Evolutionary conservation across 1,284 basidiomycete species (phyloP).

Genomic region (Rhodofomes roseus): DNA sequence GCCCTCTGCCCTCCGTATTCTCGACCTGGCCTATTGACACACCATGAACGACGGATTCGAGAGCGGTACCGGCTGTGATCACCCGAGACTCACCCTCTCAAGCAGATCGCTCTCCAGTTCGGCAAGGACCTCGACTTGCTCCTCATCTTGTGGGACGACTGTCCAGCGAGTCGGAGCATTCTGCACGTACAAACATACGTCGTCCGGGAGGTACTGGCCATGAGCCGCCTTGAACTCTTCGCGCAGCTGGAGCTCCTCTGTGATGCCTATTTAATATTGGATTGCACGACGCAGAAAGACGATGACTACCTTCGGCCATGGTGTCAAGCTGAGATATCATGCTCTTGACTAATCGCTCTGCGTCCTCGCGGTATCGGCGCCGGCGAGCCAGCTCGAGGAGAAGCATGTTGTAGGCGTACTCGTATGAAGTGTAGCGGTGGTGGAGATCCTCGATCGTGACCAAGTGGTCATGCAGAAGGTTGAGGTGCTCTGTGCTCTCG

Average conservation of each 20-base stretch:
- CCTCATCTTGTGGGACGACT: slow-evolving; percentile 51
- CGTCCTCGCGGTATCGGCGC: slow-evolving; percentile 57
- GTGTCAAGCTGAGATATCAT: slow-evolving; percentile 60
- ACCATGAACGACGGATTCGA: not conserved
- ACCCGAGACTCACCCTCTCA: slow-evolving; percentile 36
- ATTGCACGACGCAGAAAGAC: not conserved
- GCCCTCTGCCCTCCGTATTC: not conserved
- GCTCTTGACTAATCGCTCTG: slow-evolving; percentile 57
- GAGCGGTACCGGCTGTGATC: not conserved
- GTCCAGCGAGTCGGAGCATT: slow-evolving; percentile 71
- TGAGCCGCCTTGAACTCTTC: slow-evolving; percentile 68
- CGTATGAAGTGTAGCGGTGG: slow-evolving; percentile 60
- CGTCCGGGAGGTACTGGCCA: slow-evolving; percentile 67
- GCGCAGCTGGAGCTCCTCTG: slow-evolving; percentile 66
- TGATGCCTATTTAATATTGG: slow-evolving; percentile 2
- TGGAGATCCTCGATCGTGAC: slow-evolving; percentile 59
- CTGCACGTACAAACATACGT: slow-evolving; percentile 70
- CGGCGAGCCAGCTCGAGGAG: slow-evolving; percentile 71
- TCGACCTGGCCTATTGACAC: not conserved
- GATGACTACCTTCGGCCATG: slow-evolving; percentile 56
- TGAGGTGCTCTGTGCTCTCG: slow-evolving; percentile 50
- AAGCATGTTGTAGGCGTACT: slow-evolving; percentile 67
- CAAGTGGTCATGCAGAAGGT: slow-evolving; percentile 55
- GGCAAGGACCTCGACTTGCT: slow-evolving; percentile 52
- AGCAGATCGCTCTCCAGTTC: slow-evolving; percentile 57